A percentile compares a stretch with the other conserved stretches of the same genome.
These are phyloP conservation scores for Daucus carota DNA, from an alignment of 129 eudicot species.

Conservation along the genomic window DH1_v3.0 NC_030385.2:42414501-42415000, in stretches of 20 bases:
- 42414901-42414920: not conserved
- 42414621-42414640: slow-evolving; percentile 20
- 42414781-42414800: not conserved
- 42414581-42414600: not conserved
- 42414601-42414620: slow-evolving; percentile 16
- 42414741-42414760: too few species aligned
- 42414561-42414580: slow-evolving; percentile 6
- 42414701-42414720: not conserved
- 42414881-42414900: not conserved
- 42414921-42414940: slow-evolving; percentile 27
- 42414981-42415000: slow-evolving; percentile 37
- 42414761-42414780: not conserved
- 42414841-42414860: not conserved
- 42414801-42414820: not conserved
- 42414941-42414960: slow-evolving; percentile 34
- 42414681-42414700: not conserved
- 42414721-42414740: too few species aligned
- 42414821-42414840: not conserved
- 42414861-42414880: not conserved
- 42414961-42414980: slow-evolving; percentile 38
- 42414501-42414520: slow-evolving; percentile 6
- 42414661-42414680: slow-evolving; percentile 4
- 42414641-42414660: slow-evolving; percentile 8
- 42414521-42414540: slow-evolving; percentile 9
- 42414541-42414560: slow-evolving; percentile 7